Conservation (phyloP, 495 filamentous ascomycete species). For the Haplographium delicatum region DNA sequence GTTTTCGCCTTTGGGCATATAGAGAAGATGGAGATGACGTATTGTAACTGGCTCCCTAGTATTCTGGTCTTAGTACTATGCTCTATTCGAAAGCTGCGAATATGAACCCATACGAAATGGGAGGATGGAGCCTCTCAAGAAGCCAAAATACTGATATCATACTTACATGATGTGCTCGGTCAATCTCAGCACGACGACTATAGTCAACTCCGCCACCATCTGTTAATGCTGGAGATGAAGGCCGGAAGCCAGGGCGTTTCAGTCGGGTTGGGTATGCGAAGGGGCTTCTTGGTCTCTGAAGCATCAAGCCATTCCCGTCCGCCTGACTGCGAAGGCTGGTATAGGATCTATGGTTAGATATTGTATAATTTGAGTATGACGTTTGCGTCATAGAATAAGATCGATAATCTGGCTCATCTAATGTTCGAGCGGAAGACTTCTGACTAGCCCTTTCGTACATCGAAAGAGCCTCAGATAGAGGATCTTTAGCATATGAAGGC, state of each 20-base stretch:
- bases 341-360: constrained; percentile 48
- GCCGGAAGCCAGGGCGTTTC: constrained; percentile 58
- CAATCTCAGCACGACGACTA: constrained; percentile 45
- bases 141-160: too few relatives aligned
- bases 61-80: constrained; percentile 7
- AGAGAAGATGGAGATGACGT: constrained; percentile 37
- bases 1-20: constrained; percentile 29
- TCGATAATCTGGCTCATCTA: constrained; percentile 37
- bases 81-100: too few relatives aligned
- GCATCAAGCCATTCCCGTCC: constrained; percentile 18
- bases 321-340: constrained; percentile 43
- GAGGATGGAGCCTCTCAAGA: too few relatives aligned
- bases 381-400: constrained; percentile 53
- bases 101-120: too few relatives aligned
- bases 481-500: constrained; percentile 36
- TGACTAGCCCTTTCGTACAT: constrained; percentile 42
- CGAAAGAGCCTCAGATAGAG: constrained; percentile 41
- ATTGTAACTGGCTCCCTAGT: constrained; percentile 37
- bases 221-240: constrained; percentile 55
- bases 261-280: constrained; percentile 60
- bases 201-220: constrained; percentile 44
- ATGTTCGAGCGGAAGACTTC: constrained; percentile 34
- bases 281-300: constrained; percentile 54
- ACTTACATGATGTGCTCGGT: constrained; percentile 39
- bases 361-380: constrained; percentile 42